phyloP scores from a whole-genome alignment of 2,329 filamentous ascomycete genomes.

The Cladorrhinum sp. region DNA sequence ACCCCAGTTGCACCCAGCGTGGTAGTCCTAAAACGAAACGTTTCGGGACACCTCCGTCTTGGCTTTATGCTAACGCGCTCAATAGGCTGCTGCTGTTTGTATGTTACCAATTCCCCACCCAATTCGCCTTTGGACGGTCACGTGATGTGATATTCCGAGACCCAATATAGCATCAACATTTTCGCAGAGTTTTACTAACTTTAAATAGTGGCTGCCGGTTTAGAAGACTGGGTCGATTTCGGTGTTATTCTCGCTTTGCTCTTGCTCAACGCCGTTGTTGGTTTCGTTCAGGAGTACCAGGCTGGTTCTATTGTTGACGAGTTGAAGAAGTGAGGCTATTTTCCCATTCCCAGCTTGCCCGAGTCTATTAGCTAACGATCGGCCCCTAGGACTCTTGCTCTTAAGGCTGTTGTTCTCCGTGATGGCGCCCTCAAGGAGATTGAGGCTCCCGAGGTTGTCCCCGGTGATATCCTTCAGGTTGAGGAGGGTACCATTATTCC shows the following conservation, averaged over 20 bases:
- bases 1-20: constrained; percentile 13
- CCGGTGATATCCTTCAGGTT: constrained; percentile 84
- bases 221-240: constrained; percentile 89
- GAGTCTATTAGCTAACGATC: constrained; percentile 10
- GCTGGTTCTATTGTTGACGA: constrained; percentile 88
- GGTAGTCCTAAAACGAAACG: constrained; percentile 26
- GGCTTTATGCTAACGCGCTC: constrained; percentile 23
- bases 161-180: background rate
- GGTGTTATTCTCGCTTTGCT: constrained; percentile 84
- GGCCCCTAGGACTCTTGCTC: constrained; percentile 59
- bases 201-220: constrained; percentile 70
- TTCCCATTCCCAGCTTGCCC: background rate
- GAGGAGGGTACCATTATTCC: constrained; percentile 92
- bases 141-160: background rate
- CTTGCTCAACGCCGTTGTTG: constrained; percentile 78
- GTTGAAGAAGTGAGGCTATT: constrained; percentile 65
- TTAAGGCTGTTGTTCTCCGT: constrained; percentile 84
- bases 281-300: constrained; percentile 87
- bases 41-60: constrained; percentile 17
- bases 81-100: constrained; percentile 36
- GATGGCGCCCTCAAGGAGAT: constrained; percentile 75
- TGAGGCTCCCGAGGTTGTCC: constrained; percentile 79
- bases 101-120: constrained; percentile 15
- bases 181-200: constrained; percentile 19
- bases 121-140: constrained; percentile 15